These are phyloP conservation scores for Daldinia decipiens DNA, from an alignment of 495 filamentous ascomycete genomes.

Conservation along the genomic window DNA sequence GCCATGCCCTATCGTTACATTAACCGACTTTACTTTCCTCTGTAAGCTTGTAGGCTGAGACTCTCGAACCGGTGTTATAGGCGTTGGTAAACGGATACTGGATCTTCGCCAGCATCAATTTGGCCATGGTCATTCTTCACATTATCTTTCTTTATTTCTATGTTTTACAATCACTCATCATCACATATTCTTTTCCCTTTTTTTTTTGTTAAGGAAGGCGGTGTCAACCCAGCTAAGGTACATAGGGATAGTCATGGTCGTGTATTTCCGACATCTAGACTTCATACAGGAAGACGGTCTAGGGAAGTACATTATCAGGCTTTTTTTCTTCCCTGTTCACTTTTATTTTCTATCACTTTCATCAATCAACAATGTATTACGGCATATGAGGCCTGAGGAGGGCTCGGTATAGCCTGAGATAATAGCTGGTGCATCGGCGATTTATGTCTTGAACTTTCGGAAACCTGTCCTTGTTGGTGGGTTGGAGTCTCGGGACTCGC, in stretches of 20 bases:
- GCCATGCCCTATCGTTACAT: conserved; percentile 16
- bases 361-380: conserved; percentile 42
- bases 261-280: conserved; percentile 48
- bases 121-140: conserved; percentile 8
- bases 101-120: conserved; percentile 17
- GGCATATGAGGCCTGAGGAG: conserved; percentile 33
- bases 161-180: background rate
- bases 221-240: conserved; percentile 36
- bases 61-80: conserved; percentile 27
- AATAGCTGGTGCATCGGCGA: conserved; percentile 31
- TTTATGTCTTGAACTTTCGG: conserved; percentile 24
- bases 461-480: conserved; percentile 15
- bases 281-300: conserved; percentile 27
- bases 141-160: conserved; percentile 16
- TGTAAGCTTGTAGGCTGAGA: conserved; percentile 1
- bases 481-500: conserved; percentile 26
- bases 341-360: conserved; percentile 20
- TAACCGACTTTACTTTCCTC: conserved; percentile 26
- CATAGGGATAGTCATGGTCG: conserved; percentile 37
- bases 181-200: conserved; percentile 25
- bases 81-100: conserved; percentile 10
- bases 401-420: conserved; percentile 32
- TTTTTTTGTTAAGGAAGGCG: conserved; percentile 22
- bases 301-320: conserved; percentile 31
- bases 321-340: conserved; percentile 7